Base-by-base conservation (phyloP, 2,329 filamentous ascomycete species). In the Fusarium subtropicale region DNA sequence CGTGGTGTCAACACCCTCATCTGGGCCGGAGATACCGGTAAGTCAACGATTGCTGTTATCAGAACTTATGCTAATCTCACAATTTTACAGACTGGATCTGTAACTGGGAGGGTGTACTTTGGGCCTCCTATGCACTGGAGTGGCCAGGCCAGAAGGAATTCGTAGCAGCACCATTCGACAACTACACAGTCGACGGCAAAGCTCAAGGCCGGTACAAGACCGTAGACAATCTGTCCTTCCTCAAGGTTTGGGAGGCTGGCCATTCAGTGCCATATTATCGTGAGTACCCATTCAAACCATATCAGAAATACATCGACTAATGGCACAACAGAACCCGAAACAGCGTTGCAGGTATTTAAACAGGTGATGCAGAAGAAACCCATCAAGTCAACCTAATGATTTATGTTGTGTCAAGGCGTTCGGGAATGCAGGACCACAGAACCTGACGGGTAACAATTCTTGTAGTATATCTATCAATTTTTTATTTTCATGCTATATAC, bases 231-330 rank as follows among this genome's bases (percentile, higher is more conserved):
- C 82, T 89, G 60, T 86, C 84, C 4, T 90, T 88, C 75, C 82
- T 85, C 22, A 81, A 87, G 1, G 83, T 89, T 18, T 88, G 86
- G 71, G 84, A 88, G 70, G 83, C 87, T 3, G 87, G 88, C 0
- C 87, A 89, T 68, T 83, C 86, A 65, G 82, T 87, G 6, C 84
- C 86, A 0, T 84, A 82, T 39, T 85, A 85, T 33, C 73, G 73
- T 75, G 48, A 73, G 73, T 64, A 5, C 3, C 13, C 33, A 9
- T 26, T 3, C 13, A 15, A 11, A 5, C 7, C 11, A 34, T 11
- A 1, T 20, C 9, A 16, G 10, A 18, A 20, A 12, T n/a, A 24
- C 12, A 18, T 47, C n/a, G 26, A 26, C 54, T 73, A 33, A 70
- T 45, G 28, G 12, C 20, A 28, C 20, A n/a, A 28, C 20, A 75